phyloP scores from a whole-genome alignment of 345 rosid genomes.

The Rhodomyrtus tomentosa region DNA sequence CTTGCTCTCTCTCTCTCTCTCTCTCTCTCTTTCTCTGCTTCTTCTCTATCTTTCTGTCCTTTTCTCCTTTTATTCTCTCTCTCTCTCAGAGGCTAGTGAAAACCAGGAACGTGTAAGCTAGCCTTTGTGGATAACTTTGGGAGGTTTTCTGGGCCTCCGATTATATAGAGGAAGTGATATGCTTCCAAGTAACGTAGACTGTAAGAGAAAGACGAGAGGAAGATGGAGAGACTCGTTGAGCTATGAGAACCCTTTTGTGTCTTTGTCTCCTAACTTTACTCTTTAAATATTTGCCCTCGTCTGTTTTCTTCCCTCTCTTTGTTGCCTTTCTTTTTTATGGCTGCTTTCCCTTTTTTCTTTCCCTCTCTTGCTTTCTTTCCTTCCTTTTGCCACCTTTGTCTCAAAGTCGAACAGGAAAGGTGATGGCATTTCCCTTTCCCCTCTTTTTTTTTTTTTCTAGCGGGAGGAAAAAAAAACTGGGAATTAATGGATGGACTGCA shows the following conservation, averaged over 20 bases:
- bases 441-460: conserved; percentile 2
- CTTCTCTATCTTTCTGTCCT: background rate
- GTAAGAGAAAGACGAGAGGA: background rate
- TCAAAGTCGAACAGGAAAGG: conserved; percentile 66
- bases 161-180: background rate
- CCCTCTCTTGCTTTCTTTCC: conserved; percentile 10
- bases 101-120: conserved; percentile 18
- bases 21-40: background rate
- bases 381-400: conserved; percentile 66
- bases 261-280: conserved; percentile 11
- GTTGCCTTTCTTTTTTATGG: conserved; percentile 5
- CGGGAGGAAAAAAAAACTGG: background rate
- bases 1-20: background rate
- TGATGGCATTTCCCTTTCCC: conserved; percentile 37
- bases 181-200: background rate
- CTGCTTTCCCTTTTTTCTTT: background rate
- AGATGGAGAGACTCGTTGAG: background rate
- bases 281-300: background rate
- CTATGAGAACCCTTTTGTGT: conserved; percentile 10
- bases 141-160: background rate
- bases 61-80: background rate
- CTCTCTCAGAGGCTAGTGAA: background rate
- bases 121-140: conserved; percentile 40
- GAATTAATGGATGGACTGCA: background rate
- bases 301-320: conserved; percentile 15